phyloP scores from a whole-genome alignment of 257 asterid species.

The Nicotiana otophora region DNA sequence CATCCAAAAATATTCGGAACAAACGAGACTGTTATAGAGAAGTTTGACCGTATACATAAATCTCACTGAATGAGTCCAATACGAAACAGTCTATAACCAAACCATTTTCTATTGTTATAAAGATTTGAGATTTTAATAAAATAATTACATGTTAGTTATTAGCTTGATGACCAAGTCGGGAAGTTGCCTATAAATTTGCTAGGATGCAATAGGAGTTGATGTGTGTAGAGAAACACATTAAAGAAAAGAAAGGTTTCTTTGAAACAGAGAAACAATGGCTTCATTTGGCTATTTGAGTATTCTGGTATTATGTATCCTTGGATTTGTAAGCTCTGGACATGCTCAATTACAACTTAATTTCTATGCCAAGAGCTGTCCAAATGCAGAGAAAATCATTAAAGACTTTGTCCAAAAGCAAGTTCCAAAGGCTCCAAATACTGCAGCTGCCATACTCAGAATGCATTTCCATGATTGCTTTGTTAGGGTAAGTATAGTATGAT shows the following conservation, averaged over 20 bases:
- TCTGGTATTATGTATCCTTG: slow-evolving; percentile 14
- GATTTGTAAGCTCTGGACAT: slow-evolving; percentile 14
- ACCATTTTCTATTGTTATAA: not conserved
- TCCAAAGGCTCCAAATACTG: slow-evolving; percentile 55
- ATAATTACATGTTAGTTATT: not conserved
- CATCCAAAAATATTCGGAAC: no score
- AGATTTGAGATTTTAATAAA: not conserved
- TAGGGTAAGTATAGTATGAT: slow-evolving; percentile 18
- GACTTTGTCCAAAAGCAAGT: slow-evolving; percentile 43
- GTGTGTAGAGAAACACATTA: not conserved
- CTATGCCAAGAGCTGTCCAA: slow-evolving; percentile 52
- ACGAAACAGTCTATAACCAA: not conserved
- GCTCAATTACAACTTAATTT: slow-evolving; percentile 45
- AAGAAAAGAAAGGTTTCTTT: not conserved
- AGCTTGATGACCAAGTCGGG: not conserved
- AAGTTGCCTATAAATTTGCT: not conserved
- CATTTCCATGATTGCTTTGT: slow-evolving; percentile 47
- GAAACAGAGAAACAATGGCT: not conserved
- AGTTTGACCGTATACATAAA: not conserved
- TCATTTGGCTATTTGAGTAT: slow-evolving; percentile 16
- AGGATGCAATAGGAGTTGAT: not conserved
- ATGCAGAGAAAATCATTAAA: slow-evolving; percentile 51
- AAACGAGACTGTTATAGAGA: no score
- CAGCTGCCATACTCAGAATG: slow-evolving; percentile 45
- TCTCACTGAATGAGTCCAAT: not conserved